Conservation (phyloP, 2,329 filamentous ascomycete species). For the Colletotrichum sp. region DNA sequence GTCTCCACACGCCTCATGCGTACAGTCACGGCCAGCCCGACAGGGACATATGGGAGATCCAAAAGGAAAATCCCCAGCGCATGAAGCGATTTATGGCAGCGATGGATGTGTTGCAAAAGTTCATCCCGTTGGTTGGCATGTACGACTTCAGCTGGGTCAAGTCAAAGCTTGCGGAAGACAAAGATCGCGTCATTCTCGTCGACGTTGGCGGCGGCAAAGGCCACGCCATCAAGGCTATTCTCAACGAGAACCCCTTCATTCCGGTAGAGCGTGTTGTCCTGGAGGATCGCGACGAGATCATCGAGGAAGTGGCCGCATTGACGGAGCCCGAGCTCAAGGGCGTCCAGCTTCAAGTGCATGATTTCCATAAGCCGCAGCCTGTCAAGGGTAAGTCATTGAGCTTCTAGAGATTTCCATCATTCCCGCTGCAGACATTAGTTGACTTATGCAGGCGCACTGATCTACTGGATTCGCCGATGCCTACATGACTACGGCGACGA, state of each 20-base stretch:
- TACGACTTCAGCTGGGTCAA: constrained; percentile 37
- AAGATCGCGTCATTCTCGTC: constrained; percentile 29
- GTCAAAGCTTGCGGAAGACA: background rate
- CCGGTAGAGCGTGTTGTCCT: constrained; percentile 12
- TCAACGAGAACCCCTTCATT: constrained; percentile 8
- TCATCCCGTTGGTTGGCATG: constrained; percentile 27
- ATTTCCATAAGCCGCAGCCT: constrained; percentile 26
- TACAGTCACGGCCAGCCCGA: constrained; percentile 33
- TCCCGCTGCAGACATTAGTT: background rate
- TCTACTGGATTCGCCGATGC: constrained; percentile 40
- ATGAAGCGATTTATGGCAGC: constrained; percentile 30
- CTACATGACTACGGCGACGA: constrained; percentile 43
- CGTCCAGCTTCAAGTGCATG: background rate
- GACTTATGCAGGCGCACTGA: constrained; percentile 31
- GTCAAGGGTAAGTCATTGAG: constrained; percentile 11
- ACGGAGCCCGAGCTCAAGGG: background rate
- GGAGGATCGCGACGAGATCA: constrained; percentile 25
- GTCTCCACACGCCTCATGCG: constrained; percentile 28
- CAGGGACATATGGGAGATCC: constrained; percentile 35
- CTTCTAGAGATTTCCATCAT: background rate
- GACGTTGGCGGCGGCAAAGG: constrained; percentile 39
- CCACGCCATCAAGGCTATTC: constrained; percentile 24
- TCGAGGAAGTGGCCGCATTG: background rate
- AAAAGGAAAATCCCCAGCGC: constrained; percentile 26
- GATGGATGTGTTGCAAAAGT: constrained; percentile 29